phyloP scores from a whole-genome alignment of 1,284 basidiomycete species.

The Ganoderma multipileum region DNA sequence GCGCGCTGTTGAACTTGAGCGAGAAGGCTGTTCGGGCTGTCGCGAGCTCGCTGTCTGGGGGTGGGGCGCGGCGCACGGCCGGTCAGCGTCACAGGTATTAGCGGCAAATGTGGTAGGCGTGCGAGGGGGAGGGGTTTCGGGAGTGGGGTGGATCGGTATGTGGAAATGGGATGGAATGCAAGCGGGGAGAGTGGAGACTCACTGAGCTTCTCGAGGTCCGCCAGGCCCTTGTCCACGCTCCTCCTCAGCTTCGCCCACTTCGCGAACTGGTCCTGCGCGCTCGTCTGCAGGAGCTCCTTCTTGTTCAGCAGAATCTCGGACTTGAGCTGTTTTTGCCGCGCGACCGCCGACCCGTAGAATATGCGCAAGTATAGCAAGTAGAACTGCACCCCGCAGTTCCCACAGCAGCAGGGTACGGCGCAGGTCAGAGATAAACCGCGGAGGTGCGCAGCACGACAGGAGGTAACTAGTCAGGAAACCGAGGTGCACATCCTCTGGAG shows the following conservation, averaged over 20 bases:
- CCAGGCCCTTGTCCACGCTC: constrained; percentile 92
- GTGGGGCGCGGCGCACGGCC: too few relatives aligned
- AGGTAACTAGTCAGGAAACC: neutral
- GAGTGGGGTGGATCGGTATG: neutral
- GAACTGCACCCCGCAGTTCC: constrained; percentile 43
- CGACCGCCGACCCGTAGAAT: constrained; percentile 61
- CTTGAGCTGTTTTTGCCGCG: constrained; percentile 75
- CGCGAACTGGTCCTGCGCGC: constrained; percentile 97
- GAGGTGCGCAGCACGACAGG: neutral
- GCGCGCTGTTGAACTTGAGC: constrained; percentile 71
- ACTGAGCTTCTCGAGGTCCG: constrained; percentile 94
- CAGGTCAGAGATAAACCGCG: neutral
- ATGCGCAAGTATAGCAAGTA: constrained; percentile 74
- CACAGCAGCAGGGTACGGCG: neutral
- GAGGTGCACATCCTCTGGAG: neutral
- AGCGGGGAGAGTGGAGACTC: constrained; percentile 44
- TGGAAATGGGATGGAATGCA: neutral
- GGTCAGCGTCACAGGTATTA: too few relatives aligned
- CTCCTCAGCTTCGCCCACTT: constrained; percentile 97
- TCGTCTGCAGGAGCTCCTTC: constrained; percentile 88
- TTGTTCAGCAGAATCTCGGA: constrained; percentile 81
- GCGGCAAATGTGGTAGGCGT: too few relatives aligned
- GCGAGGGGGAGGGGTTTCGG: neutral
- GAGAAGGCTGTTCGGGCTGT: constrained; percentile 74
- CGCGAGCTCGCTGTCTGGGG: constrained; percentile 72